Evolutionary conservation across 352 stramenopile species (phyloP), one percentile per base, ranked within the genome.

Genomic region (Phytophthora brassicae): DNA sequence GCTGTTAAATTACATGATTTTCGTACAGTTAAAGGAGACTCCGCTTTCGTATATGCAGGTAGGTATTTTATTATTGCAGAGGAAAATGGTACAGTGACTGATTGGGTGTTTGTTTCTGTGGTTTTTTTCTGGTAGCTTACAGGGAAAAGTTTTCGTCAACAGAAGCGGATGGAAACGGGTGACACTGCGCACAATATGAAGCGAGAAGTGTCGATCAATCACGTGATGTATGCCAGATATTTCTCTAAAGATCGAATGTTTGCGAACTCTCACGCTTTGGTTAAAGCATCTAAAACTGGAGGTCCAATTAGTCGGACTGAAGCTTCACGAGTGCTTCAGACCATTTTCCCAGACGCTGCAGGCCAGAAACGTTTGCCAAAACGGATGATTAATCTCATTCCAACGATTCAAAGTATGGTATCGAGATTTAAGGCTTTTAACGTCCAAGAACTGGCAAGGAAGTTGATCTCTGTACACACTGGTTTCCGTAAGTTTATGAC

Each of bases 1-100:
- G 41, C 36, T 94, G 13, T 51, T 88, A 12, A 70, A 92, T 54
- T 88, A 88, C 50, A 74, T 71, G 12, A 68, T 94, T 4, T 71
- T 89, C 43, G 45, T 83, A 8, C 60, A 78, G 35, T 36, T 88
- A 4, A 69, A 74, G 11, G 20, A 64, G 0, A 23, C 49, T 1
- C 44, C 57, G 14, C 52, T 58, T 13, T 78, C 74, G 17, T 90
- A 77, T 46, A 72, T 93, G 13, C 84, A 91, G 74, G 35, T 42
- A 41, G 12, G 79, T 88, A 66, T 4, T 26, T 28, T 43, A 19
- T 19, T 11, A 20, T 20, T 5, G n/a, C 4, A 17, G 42, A 22
- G 33, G 45, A 31, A 28, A 4, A 1, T n/a, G 24, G 46, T 1
- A 16, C 0, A 31, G 19, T 49, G 0, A n/a, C 11, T 64, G 9